Percentiles rank a stretch among this genome's conserved stretches.
Conservation (phyloP, 2,329 filamentous ascomycete genomes). For the Penicillium sp. region DNA sequence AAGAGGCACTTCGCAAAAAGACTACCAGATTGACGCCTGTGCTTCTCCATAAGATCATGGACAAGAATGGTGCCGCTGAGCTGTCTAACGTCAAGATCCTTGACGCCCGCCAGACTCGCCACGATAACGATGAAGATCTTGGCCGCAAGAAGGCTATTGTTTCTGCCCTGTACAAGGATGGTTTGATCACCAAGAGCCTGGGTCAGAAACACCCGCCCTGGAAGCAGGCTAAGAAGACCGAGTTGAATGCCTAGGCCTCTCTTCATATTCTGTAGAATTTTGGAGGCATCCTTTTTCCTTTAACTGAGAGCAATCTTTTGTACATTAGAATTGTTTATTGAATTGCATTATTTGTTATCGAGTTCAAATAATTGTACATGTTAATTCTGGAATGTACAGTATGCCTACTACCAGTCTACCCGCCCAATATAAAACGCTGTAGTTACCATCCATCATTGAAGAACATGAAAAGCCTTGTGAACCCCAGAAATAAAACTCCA, state of each 20-base stretch:
- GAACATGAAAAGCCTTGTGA: background rate
- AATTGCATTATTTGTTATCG: slow-evolving; percentile 9
- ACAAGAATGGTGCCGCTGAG: slow-evolving; percentile 46
- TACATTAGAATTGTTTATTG: slow-evolving; percentile 23
- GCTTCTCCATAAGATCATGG: slow-evolving; percentile 53
- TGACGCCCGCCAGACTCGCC: slow-evolving; percentile 62
- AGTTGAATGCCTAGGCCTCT: slow-evolving; percentile 8
- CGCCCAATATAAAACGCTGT: background rate
- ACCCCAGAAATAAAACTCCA: slow-evolving; percentile 1
- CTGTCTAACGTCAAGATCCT: slow-evolving; percentile 68
- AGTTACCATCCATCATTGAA: background rate
- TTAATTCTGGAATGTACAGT: background rate
- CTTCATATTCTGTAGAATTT: background rate
- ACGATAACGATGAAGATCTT: slow-evolving; percentile 67
- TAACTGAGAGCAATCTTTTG: slow-evolving; percentile 20
- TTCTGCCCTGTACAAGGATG: slow-evolving; percentile 62
- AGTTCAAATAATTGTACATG: background rate
- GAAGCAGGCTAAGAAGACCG: background rate
- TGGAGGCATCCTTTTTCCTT: slow-evolving; percentile 1
- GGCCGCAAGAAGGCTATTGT: slow-evolving; percentile 80
- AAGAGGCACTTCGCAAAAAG: slow-evolving; percentile 7
- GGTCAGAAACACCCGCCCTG: slow-evolving; percentile 1
- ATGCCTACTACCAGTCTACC: background rate
- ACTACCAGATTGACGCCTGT: slow-evolving; percentile 38
- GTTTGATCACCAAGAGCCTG: slow-evolving; percentile 51